phyloP scores from a whole-genome alignment of 768 basidiomycete species.

The Pholiota conissans region DNA sequence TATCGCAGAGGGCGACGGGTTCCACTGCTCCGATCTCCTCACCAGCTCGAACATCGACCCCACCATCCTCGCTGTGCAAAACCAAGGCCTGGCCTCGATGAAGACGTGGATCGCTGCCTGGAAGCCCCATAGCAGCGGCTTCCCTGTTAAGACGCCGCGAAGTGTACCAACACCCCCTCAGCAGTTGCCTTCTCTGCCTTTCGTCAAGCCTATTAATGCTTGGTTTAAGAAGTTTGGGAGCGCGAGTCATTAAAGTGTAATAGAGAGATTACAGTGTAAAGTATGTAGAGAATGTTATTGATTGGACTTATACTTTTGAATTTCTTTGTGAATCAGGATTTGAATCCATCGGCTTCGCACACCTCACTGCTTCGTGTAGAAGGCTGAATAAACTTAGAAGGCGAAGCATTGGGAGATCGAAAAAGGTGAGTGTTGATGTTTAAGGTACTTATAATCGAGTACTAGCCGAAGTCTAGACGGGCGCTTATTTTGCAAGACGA shows the following conservation, averaged over 20 bases:
- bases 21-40: constrained; percentile 66
- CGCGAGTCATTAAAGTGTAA: constrained; percentile 10
- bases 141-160: constrained; percentile 10
- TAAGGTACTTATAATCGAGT: too few relatives aligned
- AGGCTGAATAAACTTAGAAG: too few relatives aligned
- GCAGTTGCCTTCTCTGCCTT: not conserved
- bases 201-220: constrained; percentile 33
- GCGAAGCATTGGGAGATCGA: too few relatives aligned
- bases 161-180: constrained; percentile 14
- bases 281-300: not conserved
- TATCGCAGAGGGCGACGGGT: constrained; percentile 59
- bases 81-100: constrained; percentile 50
- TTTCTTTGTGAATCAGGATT: too few relatives aligned
- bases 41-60: constrained; percentile 41
- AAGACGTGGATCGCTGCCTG: constrained; percentile 49
- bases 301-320: too few relatives aligned
- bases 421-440: too few relatives aligned
- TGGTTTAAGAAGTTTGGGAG: constrained; percentile 30
- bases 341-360: too few relatives aligned
- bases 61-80: constrained; percentile 55
- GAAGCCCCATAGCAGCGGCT: constrained; percentile 19
- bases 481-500: too few relatives aligned
- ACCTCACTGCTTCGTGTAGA: too few relatives aligned
- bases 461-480: too few relatives aligned
- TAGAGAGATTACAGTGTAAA: not conserved